Conservation (phyloP, 306 rosid genomes). For the Cucumis melo region DNA sequence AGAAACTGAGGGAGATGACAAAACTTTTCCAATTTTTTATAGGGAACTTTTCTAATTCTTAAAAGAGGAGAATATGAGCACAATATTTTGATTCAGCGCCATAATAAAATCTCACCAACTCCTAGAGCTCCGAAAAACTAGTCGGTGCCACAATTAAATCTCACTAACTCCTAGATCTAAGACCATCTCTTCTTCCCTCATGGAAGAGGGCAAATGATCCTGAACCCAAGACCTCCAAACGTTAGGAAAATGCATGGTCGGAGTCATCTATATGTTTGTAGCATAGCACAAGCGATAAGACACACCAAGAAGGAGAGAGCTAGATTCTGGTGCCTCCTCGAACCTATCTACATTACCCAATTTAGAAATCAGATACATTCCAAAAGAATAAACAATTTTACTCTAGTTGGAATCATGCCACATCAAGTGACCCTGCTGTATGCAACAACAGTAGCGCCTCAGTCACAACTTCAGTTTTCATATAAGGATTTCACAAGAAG, state of each 20-base stretch:
- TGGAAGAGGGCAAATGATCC: background rate
- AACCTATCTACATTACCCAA: background rate
- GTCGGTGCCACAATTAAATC: background rate
- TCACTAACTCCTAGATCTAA: no score
- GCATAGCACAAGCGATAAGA: background rate
- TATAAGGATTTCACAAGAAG: background rate
- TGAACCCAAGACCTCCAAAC: background rate
- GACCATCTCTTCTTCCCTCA: background rate
- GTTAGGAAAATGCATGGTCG: background rate
- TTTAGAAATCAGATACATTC: background rate
- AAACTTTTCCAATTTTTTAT: no score
- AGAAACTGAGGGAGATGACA: background rate
- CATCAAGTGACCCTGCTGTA: background rate
- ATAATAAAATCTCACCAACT: background rate
- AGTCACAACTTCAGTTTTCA: background rate
- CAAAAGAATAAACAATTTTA: background rate
- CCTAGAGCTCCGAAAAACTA: background rate
- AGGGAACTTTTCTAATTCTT: background rate
- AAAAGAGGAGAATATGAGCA: background rate
- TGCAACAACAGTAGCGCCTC: background rate
- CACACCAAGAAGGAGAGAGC: background rate
- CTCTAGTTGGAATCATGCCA: background rate
- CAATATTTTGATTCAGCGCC: background rate
- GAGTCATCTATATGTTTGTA: background rate
- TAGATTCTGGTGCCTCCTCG: background rate